Conservation (phyloP, 2,329 filamentous ascomycete species). For the Claviceps sp. region DNA sequence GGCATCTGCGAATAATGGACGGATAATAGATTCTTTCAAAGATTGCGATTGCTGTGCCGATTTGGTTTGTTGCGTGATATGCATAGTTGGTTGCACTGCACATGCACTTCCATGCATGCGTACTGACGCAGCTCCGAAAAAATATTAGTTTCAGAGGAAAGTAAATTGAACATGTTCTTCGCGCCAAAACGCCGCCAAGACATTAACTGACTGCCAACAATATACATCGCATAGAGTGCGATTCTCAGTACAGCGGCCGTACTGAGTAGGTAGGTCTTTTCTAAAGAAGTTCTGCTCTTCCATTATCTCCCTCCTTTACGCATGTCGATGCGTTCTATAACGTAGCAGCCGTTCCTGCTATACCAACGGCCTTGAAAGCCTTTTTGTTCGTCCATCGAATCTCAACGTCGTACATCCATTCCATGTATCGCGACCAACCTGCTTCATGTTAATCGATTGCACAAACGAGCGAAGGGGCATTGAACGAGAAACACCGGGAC, state of each 20-base stretch:
- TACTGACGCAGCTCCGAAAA: too few species aligned
- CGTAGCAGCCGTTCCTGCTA: slow-evolving; percentile 44
- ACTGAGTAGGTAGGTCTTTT: too few species aligned
- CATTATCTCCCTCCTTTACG: neutral
- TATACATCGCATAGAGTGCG: too few species aligned
- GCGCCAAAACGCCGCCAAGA: too few species aligned
- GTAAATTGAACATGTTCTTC: too few species aligned
- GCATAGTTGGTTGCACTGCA: neutral
- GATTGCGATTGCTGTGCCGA: too few species aligned
- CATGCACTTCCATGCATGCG: too few species aligned
- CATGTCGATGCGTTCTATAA: slow-evolving; percentile 23
- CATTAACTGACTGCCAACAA: too few species aligned
- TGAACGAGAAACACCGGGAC: neutral
- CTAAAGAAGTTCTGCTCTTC: neutral
- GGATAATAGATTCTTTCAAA: neutral
- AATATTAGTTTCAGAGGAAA: too few species aligned
- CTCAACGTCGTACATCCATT: slow-evolving; percentile 78
- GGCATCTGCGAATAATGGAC: neutral
- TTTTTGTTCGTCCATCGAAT: slow-evolving; percentile 51
- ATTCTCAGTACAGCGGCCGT: too few species aligned
- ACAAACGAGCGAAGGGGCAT: neutral
- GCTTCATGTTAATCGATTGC: neutral
- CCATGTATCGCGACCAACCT: slow-evolving; percentile 93
- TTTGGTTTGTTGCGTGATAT: neutral
- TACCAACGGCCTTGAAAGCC: slow-evolving; percentile 49